Percentiles rank a stretch among this genome's conserved stretches.
Conservation (phyloP, 2,329 filamentous ascomycete genomes). For the Apiospora malaysiana region DNA sequence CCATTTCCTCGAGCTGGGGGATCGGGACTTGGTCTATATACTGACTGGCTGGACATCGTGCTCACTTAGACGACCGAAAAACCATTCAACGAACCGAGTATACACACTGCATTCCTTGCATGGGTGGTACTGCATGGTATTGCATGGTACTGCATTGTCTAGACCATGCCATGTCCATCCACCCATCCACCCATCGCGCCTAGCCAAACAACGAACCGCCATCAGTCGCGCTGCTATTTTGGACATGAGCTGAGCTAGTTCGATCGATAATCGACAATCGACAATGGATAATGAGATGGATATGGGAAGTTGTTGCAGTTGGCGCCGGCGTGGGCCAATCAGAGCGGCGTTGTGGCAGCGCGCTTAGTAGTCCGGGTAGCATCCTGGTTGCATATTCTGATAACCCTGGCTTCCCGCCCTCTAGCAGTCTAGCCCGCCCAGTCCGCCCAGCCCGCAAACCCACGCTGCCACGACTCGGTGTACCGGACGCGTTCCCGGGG, state of each 20-base stretch:
- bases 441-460: no score
- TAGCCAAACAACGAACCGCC: background rate
- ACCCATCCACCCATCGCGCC: background rate
- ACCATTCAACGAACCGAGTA: no score
- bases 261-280: slow-evolving; percentile 8
- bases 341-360: background rate
- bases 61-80: background rate
- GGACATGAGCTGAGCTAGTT: background rate
- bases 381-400: background rate
- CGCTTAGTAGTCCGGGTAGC: background rate
- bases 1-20: background rate
- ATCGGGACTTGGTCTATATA: slow-evolving; percentile 28
- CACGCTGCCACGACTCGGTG: no score
- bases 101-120: no score
- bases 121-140: no score
- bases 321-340: slow-evolving; percentile 17
- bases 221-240: slow-evolving; percentile 26
- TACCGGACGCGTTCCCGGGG: slow-evolving; percentile 1
- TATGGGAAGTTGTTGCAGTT: slow-evolving; percentile 5
- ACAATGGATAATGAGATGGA: background rate
- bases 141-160: no score
- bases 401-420: no score
- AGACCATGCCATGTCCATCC: no score
- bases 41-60: slow-evolving; percentile 25
- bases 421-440: no score